Percentiles rank a stretch among this genome's conserved stretches.
These are phyloP conservation scores for Ophiostoma montium DNA, from an alignment of 2,329 filamentous ascomycete genomes.

Conservation along the genomic window DNA sequence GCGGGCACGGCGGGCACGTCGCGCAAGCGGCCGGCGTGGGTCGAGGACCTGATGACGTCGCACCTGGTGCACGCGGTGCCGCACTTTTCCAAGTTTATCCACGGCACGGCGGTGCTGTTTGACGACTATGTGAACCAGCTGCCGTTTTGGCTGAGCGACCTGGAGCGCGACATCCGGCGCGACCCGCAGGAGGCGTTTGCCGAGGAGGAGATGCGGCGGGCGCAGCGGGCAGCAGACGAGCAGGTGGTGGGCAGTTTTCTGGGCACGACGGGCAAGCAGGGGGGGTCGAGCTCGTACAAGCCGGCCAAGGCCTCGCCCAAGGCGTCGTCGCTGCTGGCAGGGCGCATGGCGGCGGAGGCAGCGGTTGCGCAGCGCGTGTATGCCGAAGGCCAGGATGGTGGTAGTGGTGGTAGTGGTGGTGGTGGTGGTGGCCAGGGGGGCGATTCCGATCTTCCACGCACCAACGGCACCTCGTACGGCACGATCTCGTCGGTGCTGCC, in stretches of 20 bases:
- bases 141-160: slow-evolving; percentile 87
- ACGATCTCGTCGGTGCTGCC: slow-evolving; percentile 63
- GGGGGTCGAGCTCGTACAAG: slow-evolving; percentile 42
- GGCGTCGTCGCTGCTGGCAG: slow-evolving; percentile 40
- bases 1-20: too few relatives aligned
- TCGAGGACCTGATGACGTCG: slow-evolving; percentile 81
- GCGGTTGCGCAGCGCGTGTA: slow-evolving; percentile 5
- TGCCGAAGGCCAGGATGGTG: neutral
- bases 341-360: slow-evolving; percentile 29
- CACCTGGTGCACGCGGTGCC: slow-evolving; percentile 84
- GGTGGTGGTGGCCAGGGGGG: too few relatives aligned
- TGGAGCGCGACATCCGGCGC: slow-evolving; percentile 86
- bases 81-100: slow-evolving; percentile 92
- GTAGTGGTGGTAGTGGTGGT: neutral
- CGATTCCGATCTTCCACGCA: too few relatives aligned
- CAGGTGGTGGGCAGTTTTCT: slow-evolving; percentile 81
- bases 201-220: slow-evolving; percentile 73
- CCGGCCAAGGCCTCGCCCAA: slow-evolving; percentile 52
- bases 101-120: slow-evolving; percentile 81
- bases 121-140: slow-evolving; percentile 93
- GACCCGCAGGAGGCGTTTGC: slow-evolving; percentile 85
- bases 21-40: slow-evolving; percentile 66
- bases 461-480: slow-evolving; percentile 27
- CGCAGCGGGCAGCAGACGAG: slow-evolving; percentile 71
- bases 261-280: slow-evolving; percentile 32